A percentile compares a stretch with the other conserved stretches of the same genome.
Conservation (phyloP, 2,329 filamentous ascomycete genomes). For the Tolypocladium cylindrosporum region DNA sequence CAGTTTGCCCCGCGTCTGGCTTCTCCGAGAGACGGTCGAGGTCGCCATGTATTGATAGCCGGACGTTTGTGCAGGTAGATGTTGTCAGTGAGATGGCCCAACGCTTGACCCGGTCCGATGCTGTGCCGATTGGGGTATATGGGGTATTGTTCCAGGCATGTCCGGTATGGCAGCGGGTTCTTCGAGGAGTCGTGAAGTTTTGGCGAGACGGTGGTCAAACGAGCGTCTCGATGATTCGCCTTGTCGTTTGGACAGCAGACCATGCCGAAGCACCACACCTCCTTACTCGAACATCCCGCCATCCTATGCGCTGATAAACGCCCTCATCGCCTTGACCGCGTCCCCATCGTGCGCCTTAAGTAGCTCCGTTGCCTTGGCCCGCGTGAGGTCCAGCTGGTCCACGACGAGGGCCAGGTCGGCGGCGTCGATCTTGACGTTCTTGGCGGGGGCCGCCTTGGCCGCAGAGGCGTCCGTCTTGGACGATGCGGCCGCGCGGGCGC, state of each 20-base stretch:
- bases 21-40: not conserved
- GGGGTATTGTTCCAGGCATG: not conserved
- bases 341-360: conserved; percentile 64
- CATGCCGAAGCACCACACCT: not conserved
- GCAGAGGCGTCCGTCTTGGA: conserved; percentile 15
- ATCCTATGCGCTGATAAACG: conserved; percentile 29
- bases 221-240: not conserved
- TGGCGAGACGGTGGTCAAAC: not conserved
- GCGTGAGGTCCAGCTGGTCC: conserved; percentile 62
- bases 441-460: conserved; percentile 26
- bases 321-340: conserved; percentile 54
- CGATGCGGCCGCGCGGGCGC: conserved; percentile 18
- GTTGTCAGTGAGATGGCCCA: not conserved
- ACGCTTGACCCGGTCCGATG: not conserved
- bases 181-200: not conserved
- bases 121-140: not conserved
- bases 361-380: conserved; percentile 64
- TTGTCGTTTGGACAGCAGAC: too few relatives aligned
- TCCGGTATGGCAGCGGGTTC: not conserved
- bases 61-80: not conserved
- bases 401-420: conserved; percentile 63
- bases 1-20: not conserved
- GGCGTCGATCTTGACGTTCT: conserved; percentile 64
- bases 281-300: not conserved
- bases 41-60: not conserved